These are phyloP conservation scores for Sphaerulina populicola DNA, from an alignment of 2,329 filamentous ascomycete genomes.

Conservation along the genomic window DNA sequence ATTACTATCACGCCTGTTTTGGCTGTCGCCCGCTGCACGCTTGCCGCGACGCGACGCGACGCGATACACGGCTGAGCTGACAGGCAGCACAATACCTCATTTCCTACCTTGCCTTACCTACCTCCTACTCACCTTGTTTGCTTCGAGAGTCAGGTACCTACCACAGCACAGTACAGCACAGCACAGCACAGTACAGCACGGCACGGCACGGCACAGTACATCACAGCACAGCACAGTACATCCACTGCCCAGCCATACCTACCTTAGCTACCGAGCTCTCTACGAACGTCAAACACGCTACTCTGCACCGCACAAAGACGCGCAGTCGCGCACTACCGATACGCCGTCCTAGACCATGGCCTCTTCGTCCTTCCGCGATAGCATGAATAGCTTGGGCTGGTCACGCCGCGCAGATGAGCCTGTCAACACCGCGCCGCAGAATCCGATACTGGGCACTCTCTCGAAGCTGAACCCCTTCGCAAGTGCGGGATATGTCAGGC, in stretches of 20 bases:
- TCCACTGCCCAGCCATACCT: background rate
- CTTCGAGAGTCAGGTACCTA: too few species aligned
- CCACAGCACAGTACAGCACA: too few species aligned
- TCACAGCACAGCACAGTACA: background rate
- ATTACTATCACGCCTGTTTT: conserved; percentile 18
- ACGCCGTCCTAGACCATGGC: conserved; percentile 53
- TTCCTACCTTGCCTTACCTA: too few species aligned
- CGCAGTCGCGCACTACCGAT: conserved; percentile 1
- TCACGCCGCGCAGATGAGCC: conserved; percentile 67
- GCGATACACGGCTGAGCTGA: conserved; percentile 19
- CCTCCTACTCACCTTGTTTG: too few species aligned
- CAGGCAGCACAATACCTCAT: conserved; percentile 23
- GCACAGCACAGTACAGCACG: too few species aligned
- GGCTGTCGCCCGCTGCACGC: conserved; percentile 6
- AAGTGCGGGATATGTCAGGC: conserved; percentile 75
- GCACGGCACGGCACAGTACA: too few species aligned
- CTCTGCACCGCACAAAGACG: conserved; percentile 14
- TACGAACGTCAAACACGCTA: conserved; percentile 20
- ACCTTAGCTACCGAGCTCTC: conserved; percentile 15
- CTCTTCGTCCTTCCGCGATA: conserved; percentile 81
- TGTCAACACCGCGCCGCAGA: conserved; percentile 68
- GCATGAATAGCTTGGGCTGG: conserved; percentile 92
- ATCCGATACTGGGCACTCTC: conserved; percentile 68
- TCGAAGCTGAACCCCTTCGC: conserved; percentile 83
- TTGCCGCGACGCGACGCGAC: conserved; percentile 4